Percentiles rank a stretch among this genome's conserved stretches.
Conservation (phyloP, 345 rosid species). For the Eucalyptus regnans region DNA sequence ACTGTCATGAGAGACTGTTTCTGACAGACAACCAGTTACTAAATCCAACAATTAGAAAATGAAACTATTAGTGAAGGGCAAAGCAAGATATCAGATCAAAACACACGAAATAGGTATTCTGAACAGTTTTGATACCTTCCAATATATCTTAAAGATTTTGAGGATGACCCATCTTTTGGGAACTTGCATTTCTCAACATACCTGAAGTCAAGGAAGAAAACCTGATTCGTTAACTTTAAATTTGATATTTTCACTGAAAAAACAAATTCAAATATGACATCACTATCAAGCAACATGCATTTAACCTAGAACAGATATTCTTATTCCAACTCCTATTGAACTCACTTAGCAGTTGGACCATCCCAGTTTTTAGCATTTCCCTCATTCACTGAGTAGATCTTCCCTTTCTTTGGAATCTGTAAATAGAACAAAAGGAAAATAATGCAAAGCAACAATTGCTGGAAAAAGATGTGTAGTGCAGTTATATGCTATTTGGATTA, state of each 20-base stretch:
- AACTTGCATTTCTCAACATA: conserved; percentile 93
- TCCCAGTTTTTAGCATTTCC: conserved; percentile 99
- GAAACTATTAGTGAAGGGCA: not conserved
- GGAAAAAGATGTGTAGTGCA: not conserved
- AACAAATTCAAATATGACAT: not conserved
- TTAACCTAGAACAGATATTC: not conserved
- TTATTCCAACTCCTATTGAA: not conserved
- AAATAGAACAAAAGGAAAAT: not conserved
- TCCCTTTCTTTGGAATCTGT: conserved; percentile 90
- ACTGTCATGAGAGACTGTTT: not conserved
- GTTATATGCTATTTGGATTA: not conserved
- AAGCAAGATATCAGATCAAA: not conserved
- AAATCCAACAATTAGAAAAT: not conserved
- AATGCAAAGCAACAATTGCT: not conserved
- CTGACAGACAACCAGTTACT: not conserved
- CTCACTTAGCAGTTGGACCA: conserved; percentile 83
- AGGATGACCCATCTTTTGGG: conserved; percentile 75
- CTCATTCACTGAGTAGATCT: conserved; percentile 95
- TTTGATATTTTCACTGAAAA: not conserved
- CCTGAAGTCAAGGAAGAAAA: conserved; percentile 16
- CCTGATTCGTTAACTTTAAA: not conserved
- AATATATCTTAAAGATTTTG: conserved; percentile 85
- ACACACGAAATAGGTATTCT: not conserved
- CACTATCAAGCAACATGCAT: not conserved
- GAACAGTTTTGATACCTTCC: conserved; percentile 54